Percentiles rank a stretch among this genome's conserved stretches.
These are phyloP conservation scores for Chenopodium album DNA, from an alignment of 148 eudicot genomes.

Conservation along the genomic window DNA sequence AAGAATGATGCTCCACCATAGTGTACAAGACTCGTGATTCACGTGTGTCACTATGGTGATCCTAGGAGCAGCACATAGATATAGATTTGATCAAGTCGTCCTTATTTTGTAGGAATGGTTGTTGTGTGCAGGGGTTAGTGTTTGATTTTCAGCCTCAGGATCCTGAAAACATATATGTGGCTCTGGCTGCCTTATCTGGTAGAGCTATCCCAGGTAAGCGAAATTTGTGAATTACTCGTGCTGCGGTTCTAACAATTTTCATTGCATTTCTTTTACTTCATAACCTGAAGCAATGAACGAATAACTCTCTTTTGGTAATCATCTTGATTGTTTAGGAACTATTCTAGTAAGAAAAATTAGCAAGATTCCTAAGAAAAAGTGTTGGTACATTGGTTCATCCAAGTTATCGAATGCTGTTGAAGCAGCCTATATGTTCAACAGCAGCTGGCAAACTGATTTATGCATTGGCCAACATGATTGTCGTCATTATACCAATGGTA, in stretches of 20 bases:
- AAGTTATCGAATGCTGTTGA: constrained; percentile 40
- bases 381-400: constrained; percentile 70
- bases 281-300: neutral
- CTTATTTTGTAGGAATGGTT: neutral
- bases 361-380: constrained; percentile 59
- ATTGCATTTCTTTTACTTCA: neutral
- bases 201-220: constrained; percentile 62
- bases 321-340: constrained; percentile 41
- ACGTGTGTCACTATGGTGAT: neutral
- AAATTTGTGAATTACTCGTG: neutral
- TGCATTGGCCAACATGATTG: constrained; percentile 71
- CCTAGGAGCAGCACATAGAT: neutral
- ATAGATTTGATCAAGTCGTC: neutral
- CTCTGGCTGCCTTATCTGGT: constrained; percentile 77
- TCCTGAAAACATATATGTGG: constrained; percentile 76
- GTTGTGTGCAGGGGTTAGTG: constrained; percentile 44
- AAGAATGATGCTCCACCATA: neutral
- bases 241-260: neutral
- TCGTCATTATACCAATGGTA: constrained; percentile 81
- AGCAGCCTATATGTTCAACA: constrained; percentile 55
- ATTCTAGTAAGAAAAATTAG: constrained; percentile 49
- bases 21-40: neutral
- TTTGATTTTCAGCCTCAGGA: constrained; percentile 95
- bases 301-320: neutral
- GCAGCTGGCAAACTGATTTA: constrained; percentile 66